A percentile compares a stretch with the other conserved stretches of the same genome.
Conservation (phyloP, 306 rosid species). For the Betula pendula region DNA sequence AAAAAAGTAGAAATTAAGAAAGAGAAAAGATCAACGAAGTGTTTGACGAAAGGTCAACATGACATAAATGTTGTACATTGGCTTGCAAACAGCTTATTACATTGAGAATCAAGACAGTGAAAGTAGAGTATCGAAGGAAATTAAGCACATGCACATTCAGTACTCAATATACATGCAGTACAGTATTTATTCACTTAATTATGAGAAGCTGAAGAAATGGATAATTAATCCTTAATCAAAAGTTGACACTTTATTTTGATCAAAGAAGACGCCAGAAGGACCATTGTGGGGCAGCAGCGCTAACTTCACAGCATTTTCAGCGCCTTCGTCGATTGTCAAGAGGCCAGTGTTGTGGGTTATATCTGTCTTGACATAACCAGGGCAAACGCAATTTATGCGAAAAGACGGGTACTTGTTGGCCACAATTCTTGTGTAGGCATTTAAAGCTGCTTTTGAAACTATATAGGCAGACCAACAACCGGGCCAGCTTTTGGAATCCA, state of each 20-base stretch:
- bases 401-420: slow-evolving; percentile 7
- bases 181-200: no score
- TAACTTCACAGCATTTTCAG: background rate
- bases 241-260: background rate
- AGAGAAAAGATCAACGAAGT: no score
- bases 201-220: background rate
- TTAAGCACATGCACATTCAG: background rate
- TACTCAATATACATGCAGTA: no score
- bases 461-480: background rate
- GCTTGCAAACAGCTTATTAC: no score
- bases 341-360: background rate
- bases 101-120: no score
- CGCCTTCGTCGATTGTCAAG: slow-evolving; percentile 4
- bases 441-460: slow-evolving; percentile 21
- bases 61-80: no score
- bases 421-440: slow-evolving; percentile 27
- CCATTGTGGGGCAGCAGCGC: background rate
- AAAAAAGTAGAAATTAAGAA: no score
- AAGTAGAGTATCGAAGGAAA: no score
- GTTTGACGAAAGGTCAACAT: no score
- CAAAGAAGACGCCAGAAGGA: slow-evolving; percentile 18
- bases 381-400: slow-evolving; percentile 5
- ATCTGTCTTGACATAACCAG: slow-evolving; percentile 14
- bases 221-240: background rate
- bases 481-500: slow-evolving; percentile 16